These are phyloP conservation scores for Trebouxia sp. DNA, from an alignment of 139 green algal genomes.

Conservation along the genomic window DNA sequence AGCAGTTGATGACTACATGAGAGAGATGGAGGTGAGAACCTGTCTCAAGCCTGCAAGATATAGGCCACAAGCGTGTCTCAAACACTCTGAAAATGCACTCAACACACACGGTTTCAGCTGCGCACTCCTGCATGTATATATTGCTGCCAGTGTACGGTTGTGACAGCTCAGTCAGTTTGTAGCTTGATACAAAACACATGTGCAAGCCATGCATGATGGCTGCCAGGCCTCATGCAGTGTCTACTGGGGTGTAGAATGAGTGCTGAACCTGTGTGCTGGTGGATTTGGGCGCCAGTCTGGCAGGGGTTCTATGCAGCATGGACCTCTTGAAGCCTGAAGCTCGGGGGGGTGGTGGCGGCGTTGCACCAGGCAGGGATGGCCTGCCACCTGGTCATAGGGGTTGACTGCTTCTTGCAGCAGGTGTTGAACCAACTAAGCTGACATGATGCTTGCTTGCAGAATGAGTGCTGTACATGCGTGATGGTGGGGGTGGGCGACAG, in stretches of 20 bases:
- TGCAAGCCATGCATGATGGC: too few relatives aligned
- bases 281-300: slow-evolving; percentile 39
- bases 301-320: slow-evolving; percentile 69
- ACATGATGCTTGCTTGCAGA: slow-evolving; percentile 31
- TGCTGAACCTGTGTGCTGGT: slow-evolving; percentile 49
- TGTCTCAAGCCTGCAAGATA: too few relatives aligned
- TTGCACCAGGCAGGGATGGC: slow-evolving; percentile 58
- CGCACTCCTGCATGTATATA: too few relatives aligned
- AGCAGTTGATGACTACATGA: slow-evolving; percentile 58
- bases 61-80: too few relatives aligned
- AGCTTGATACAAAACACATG: too few relatives aligned
- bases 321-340: slow-evolving; percentile 94
- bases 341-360: slow-evolving; percentile 71
- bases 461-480: slow-evolving; percentile 43
- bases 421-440: too few relatives aligned
- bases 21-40: slow-evolving; percentile 42
- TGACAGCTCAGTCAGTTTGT: too few relatives aligned
- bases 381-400: slow-evolving; percentile 81
- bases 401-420: too few relatives aligned
- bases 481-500: slow-evolving; percentile 39
- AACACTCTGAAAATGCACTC: too few relatives aligned
- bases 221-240: too few relatives aligned
- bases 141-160: too few relatives aligned
- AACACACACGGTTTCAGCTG: too few relatives aligned
- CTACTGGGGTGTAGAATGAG: slow-evolving; percentile 33